These are phyloP conservation scores for Terana coerulea DNA, from an alignment of 768 basidiomycete species.

Conservation along the genomic window DNA sequence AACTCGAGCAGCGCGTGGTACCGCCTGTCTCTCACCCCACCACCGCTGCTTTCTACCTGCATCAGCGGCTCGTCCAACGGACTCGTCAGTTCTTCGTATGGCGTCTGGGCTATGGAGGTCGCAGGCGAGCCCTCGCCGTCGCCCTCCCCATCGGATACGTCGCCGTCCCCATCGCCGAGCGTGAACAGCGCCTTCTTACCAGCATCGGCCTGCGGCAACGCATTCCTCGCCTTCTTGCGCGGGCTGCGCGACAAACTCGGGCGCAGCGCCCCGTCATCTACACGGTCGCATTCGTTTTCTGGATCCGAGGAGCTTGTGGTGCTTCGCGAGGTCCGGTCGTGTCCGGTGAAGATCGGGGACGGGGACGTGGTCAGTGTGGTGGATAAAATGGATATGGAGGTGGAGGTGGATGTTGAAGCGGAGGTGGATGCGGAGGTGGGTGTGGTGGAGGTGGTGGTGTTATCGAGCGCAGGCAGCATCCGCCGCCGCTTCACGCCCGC, in stretches of 20 bases:
- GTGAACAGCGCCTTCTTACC: conserved; percentile 18
- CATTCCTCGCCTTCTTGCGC: not conserved
- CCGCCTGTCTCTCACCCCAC: conserved; percentile 16
- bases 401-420: conserved; percentile 27
- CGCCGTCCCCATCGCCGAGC: conserved; percentile 14
- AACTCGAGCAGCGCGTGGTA: conserved; percentile 84
- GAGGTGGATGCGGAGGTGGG: conserved; percentile 47
- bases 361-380: not conserved
- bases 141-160: conserved; percentile 8
- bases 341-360: not conserved
- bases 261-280: not conserved
- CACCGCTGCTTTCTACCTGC: not conserved
- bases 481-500: not conserved
- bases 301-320: too few species aligned
- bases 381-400: not conserved
- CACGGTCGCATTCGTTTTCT: not conserved
- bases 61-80: not conserved
- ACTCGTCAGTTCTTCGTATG: not conserved
- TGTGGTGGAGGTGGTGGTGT: conserved; percentile 26
- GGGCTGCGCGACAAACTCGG: conserved; percentile 10
- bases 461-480: conserved; percentile 17
- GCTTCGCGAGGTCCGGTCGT: too few species aligned
- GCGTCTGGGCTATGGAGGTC: not conserved
- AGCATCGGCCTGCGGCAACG: not conserved
- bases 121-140: conserved; percentile 1